Conservation (phyloP, 805 yeast species). For the Yarrowia phangngaensis region DNA sequence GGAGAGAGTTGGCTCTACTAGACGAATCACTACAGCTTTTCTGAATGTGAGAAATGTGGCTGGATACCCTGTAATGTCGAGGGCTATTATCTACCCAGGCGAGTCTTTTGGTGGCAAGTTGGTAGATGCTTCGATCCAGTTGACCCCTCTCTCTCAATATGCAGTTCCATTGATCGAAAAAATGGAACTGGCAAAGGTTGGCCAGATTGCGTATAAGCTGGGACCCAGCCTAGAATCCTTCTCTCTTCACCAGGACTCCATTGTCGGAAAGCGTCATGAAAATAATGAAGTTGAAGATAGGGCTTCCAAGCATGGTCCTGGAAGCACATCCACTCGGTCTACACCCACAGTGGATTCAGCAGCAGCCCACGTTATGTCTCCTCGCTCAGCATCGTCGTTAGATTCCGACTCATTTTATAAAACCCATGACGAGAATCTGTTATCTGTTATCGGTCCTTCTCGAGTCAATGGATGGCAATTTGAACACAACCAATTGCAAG, state of each 20-base stretch:
- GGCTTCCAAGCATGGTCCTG: conserved; percentile 1
- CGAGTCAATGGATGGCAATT: conserved; percentile 23
- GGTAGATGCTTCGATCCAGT: conserved; percentile 8
- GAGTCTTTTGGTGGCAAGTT: conserved; percentile 16
- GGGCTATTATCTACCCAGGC: conserved; percentile 19
- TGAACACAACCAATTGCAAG: conserved; percentile 20
- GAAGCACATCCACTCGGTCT: conserved; percentile 1
- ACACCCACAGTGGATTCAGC: conserved; percentile 1
- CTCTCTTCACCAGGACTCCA: conserved; percentile 24
- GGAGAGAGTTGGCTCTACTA: neutral
- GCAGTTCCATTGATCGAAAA: neutral
- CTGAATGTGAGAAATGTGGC: conserved; percentile 1
- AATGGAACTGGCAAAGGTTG: conserved; percentile 2
- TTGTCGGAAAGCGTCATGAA: conserved; percentile 10
- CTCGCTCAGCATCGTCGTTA: conserved; percentile 6
- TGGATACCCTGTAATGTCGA: neutral
- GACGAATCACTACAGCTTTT: conserved; percentile 21
- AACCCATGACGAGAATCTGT: conserved; percentile 9
- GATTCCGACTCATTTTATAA: conserved; percentile 12
- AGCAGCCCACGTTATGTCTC: conserved; percentile 7
- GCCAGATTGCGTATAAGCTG: conserved; percentile 3
- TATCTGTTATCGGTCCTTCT: conserved; percentile 16
- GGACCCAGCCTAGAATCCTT: conserved; percentile 14
- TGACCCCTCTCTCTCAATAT: conserved; percentile 19
- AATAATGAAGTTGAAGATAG: neutral